Evolutionary conservation across 306 rosid species (phyloP).

Genomic region (Acmispon strigosus): DNA sequence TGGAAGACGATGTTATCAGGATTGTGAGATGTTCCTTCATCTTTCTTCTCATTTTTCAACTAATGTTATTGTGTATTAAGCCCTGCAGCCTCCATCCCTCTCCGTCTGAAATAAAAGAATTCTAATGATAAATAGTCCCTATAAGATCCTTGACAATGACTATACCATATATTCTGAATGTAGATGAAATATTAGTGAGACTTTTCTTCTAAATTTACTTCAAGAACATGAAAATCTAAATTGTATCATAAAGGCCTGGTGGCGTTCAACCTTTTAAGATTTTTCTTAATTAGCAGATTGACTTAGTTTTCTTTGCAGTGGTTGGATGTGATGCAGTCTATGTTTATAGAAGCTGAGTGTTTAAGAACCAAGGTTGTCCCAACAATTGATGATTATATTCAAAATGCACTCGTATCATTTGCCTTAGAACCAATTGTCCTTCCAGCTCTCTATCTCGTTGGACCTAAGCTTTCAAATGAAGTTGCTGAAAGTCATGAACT

Average conservation of each 20-base stretch:
- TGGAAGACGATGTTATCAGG: slow-evolving; percentile 42
- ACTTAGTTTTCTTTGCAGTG: slow-evolving; percentile 47
- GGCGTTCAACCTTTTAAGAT: neutral
- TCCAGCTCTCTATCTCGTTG: slow-evolving; percentile 66
- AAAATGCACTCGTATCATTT: slow-evolving; percentile 52
- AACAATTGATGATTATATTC: slow-evolving; percentile 61
- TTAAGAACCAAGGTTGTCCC: slow-evolving; percentile 44
- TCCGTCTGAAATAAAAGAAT: neutral
- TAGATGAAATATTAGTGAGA: neutral
- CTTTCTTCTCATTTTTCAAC: slow-evolving; percentile 9
- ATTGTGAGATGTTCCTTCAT: slow-evolving; percentile 46
- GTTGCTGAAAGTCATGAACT: slow-evolving; percentile 33
- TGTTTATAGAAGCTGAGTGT: slow-evolving; percentile 75
- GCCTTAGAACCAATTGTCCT: slow-evolving; percentile 82
- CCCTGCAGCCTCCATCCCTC: neutral
- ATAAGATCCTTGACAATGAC: neutral
- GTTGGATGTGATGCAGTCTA: slow-evolving; percentile 59
- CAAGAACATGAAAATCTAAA: neutral
- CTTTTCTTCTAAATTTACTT: neutral
- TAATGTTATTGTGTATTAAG: neutral
- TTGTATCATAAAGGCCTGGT: neutral
- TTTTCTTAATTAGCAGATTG: neutral
- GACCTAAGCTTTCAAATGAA: slow-evolving; percentile 58
- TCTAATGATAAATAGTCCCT: neutral
- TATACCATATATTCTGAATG: neutral